Conservation (phyloP, 805 yeast genomes). For the Yamadazyma tumulicola region DNA sequence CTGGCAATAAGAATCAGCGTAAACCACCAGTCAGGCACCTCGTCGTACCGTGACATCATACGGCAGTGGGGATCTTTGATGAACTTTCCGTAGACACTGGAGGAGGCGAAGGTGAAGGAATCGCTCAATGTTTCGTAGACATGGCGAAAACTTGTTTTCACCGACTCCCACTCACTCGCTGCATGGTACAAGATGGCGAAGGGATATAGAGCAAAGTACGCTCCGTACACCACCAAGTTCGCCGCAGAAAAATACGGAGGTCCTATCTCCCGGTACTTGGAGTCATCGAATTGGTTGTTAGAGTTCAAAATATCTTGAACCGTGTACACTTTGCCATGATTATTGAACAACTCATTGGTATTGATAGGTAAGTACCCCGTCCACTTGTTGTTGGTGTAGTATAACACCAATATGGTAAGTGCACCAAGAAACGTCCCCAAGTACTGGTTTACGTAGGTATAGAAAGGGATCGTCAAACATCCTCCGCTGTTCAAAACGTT, state of each 20-base stretch:
- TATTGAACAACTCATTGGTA: conserved; percentile 50
- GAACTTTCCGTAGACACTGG: conserved; percentile 21
- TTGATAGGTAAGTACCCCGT: conserved; percentile 50
- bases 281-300: conserved; percentile 42
- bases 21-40: conserved; percentile 78
- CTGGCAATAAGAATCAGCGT: conserved; percentile 42
- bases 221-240: conserved; percentile 55
- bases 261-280: conserved; percentile 50
- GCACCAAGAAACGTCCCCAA: conserved; percentile 35
- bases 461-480: conserved; percentile 42
- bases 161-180: conserved; percentile 43
- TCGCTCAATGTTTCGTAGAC: conserved; percentile 22
- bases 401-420: conserved; percentile 27
- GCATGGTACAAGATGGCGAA: conserved; percentile 50
- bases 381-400: conserved; percentile 50
- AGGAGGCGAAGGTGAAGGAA: conserved; percentile 17
- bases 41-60: conserved; percentile 58
- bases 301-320: conserved; percentile 45
- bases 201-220: conserved; percentile 54
- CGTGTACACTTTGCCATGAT: conserved; percentile 46
- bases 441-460: conserved; percentile 39
- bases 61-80: conserved; percentile 51
- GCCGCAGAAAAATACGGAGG: conserved; percentile 69
- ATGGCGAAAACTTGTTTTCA: conserved; percentile 34
- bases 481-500: conserved; percentile 34